Base-by-base conservation (phyloP, 441 rosid species). In the Theobroma grandiflorum region DNA sequence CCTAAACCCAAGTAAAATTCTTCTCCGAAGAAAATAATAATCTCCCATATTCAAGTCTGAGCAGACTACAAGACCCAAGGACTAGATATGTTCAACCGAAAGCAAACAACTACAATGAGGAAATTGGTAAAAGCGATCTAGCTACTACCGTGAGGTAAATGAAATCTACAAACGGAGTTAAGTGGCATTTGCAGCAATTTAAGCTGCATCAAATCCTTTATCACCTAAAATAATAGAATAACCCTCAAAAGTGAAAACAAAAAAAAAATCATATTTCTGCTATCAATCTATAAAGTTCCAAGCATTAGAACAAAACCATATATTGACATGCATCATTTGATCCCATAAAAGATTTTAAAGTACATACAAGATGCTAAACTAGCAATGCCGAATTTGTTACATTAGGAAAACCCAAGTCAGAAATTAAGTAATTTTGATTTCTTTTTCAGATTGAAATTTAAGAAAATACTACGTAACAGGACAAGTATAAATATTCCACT, bases 341-440 rank as follows among this genome's bases (percentile, higher is more conserved):
- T 72, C 45, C 31, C 62, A 53, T 35, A 72, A 72, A 50, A 8
- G 76, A 35, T 47, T 52, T 72, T 52, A 52, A 31, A 72, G 45
- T 52, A 7, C 16, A 72, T 4, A 31, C 33, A 18, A 9, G 1
- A 72, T 57, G 53, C 53, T 40, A 57, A 58, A 38, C 22, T 12
- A 74, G n/a, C 52, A 74, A 58, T 74, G 52, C 50, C 20, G 14
- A 57, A 74, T 57, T 74, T 22, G 50, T 57, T 74, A 57, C 52
- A 57, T 42, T 18, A 40, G 74, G 40, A 55, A 72, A 72, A 72
- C 2, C 76, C 47, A 70, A 53, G 49, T 55, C 64, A 55, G 76
- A 72, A 50, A 37, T 72, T 53, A 52, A 72, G 50, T 55, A 1
- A 53, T 72, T 55, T 53, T 70, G 42, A 69, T 35, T 38, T 69